These are phyloP conservation scores for Aspergillus indologenus DNA, from an alignment of 495 filamentous ascomycete species.

Conservation along the genomic window DNA sequence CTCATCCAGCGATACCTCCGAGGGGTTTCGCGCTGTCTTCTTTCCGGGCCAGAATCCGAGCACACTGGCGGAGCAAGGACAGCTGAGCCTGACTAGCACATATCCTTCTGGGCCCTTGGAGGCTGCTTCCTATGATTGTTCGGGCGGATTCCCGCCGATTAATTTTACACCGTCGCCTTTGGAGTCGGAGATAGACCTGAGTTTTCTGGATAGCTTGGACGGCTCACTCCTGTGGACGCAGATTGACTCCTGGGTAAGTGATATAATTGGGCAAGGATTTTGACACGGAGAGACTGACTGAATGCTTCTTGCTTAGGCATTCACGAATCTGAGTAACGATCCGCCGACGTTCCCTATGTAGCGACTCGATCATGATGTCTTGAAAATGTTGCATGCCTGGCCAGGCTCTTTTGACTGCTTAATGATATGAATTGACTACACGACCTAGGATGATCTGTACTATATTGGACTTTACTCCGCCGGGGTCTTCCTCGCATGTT, in stretches of 20 bases:
- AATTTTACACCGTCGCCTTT: slow-evolving; percentile 19
- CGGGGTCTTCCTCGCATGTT: not conserved
- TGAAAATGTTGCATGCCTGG: not conserved
- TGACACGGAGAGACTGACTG: not conserved
- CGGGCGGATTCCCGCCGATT: slow-evolving; percentile 16
- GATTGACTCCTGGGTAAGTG: slow-evolving; percentile 35
- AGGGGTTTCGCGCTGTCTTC: slow-evolving; percentile 4
- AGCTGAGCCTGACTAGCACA: not conserved
- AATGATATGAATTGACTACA: not conserved
- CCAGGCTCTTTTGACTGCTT: not conserved
- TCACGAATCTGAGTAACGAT: slow-evolving; percentile 28
- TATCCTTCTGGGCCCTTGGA: slow-evolving; percentile 16
- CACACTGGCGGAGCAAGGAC: slow-evolving; percentile 2
- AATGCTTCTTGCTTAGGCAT: slow-evolving; percentile 13
- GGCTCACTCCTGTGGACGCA: slow-evolving; percentile 36
- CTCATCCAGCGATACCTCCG: slow-evolving; percentile 13
- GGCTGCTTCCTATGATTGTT: slow-evolving; percentile 18
- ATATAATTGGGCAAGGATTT: not conserved
- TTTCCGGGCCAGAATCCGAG: slow-evolving; percentile 2
- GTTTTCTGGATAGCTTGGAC: slow-evolving; percentile 31
- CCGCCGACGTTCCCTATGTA: slow-evolving; percentile 22
- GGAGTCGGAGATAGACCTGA: slow-evolving; percentile 24
- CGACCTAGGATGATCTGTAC: not conserved
- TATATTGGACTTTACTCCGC: no score
- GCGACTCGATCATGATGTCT: not conserved